Evolutionary conservation across 2,329 filamentous ascomycete species (phyloP), one percentile per base, ranked within the genome.

Genomic region (Corynespora cassiicola): DNA sequence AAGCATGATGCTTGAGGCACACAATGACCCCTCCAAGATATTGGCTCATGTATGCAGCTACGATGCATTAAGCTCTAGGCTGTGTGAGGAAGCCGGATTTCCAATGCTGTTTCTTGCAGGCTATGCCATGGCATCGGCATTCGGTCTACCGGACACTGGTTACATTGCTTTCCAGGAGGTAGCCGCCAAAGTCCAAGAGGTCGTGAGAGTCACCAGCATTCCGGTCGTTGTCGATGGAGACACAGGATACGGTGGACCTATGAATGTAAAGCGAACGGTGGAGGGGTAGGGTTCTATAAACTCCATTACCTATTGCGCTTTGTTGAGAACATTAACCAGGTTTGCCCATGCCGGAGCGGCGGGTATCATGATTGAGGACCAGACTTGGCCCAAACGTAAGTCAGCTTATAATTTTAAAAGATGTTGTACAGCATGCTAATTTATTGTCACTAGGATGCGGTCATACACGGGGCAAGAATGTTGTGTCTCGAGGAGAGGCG

Each of bases 151-250:
- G 0, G 74, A 77, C 43, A 74, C 75, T 1, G 74, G 75, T 1
- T 77, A 77, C 32, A 76, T 77, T 36, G 73, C 74, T 2, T 70
- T 76, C 46, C 61, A 66, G 7, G 75, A 77, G 42, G 69, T 76
- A 56, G 73, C 67, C 27, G 61, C 63, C 10, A 75, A 74, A 48
- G 70, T 76, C 28, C 69, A 74, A 35, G 73, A 77, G 39, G 61
- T 60, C 0, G 56, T 61, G 2, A 59, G 72, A 2, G 65, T 65
- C 22, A 64, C 67, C 0, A 66, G 35, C 1, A 37, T 76, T 0
- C 75, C 74, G 0, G 52, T 77, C 16, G 60, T 77, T 46, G 73
- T 65, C 0, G 74, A 77, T 47, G 74, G 72, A 0, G 73, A 76
- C 42, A 77, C 74, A 0, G 74, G 74, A 3, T 76, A 76, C 34